Percentiles rank a stretch among this genome's conserved stretches.
Evolutionary conservation across 2,329 filamentous ascomycete genomes (phyloP).

Genomic region (Epichloe elymi): DNA sequence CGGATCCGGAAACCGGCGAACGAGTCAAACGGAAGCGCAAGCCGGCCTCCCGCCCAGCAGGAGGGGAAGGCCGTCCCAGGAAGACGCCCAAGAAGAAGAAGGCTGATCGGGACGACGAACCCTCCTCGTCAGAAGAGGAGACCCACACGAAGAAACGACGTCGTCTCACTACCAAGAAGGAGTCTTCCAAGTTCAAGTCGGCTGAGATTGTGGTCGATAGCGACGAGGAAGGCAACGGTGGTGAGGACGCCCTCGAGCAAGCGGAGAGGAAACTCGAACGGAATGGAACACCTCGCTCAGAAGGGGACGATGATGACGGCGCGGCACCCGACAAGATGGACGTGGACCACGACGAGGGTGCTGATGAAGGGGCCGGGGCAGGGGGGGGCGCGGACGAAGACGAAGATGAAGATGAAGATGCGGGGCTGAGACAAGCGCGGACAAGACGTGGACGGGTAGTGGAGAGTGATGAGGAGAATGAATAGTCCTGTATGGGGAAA

Average conservation of each 20-base stretch:
- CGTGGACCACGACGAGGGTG: constrained; percentile 28
- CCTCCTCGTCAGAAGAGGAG: constrained; percentile 29
- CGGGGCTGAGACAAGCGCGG: constrained; percentile 29
- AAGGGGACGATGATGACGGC: constrained; percentile 24
- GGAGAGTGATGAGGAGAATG: constrained; percentile 16
- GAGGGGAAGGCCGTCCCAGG: constrained; percentile 31
- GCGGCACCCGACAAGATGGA: constrained; percentile 37
- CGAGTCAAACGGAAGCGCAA: constrained; percentile 67
- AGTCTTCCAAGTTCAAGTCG: constrained; percentile 63
- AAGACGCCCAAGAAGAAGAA: constrained; percentile 40
- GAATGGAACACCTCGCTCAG: constrained; percentile 22
- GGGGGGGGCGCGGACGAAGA: constrained; percentile 16
- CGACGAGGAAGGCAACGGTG: constrained; percentile 35
- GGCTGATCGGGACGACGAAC: constrained; percentile 26
- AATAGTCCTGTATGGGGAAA: background rate
- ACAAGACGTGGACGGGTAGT: constrained; percentile 37
- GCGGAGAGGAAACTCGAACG: constrained; percentile 29
- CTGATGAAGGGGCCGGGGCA: background rate
- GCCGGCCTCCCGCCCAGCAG: constrained; percentile 24
- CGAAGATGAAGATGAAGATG: constrained; percentile 31
- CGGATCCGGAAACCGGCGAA: constrained; percentile 70
- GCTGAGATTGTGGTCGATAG: constrained; percentile 72
- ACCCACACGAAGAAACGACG: constrained; percentile 49
- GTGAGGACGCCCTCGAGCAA: constrained; percentile 30
- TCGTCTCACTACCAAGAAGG: constrained; percentile 39